Percentiles rank a stretch among this genome's conserved stretches.
Conservation (phyloP, 2,329 filamentous ascomycete genomes). For the Nemania sp. region DNA sequence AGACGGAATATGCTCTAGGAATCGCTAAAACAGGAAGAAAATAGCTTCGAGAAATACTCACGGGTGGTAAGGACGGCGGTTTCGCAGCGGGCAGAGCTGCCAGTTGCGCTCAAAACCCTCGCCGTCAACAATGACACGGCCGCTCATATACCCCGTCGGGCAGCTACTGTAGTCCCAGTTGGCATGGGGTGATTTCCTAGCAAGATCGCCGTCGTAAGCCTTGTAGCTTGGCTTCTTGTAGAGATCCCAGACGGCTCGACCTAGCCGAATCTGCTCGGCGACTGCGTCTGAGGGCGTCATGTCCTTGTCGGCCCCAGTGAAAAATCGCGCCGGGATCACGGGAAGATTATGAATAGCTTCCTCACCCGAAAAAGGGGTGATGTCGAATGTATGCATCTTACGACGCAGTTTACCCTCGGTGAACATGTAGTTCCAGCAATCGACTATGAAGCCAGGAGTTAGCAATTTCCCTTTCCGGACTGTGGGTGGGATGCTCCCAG, state of each 20-base stretch:
- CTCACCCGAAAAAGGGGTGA: constrained; percentile 58
- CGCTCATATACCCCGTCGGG: constrained; percentile 51
- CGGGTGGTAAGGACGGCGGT: constrained; percentile 21
- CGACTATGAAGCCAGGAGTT: constrained; percentile 44
- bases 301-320: constrained; percentile 53
- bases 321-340: constrained; percentile 59
- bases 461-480: not conserved
- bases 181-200: constrained; percentile 46
- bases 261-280: constrained; percentile 56
- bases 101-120: constrained; percentile 53
- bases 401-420: constrained; percentile 51
- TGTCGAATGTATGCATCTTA: constrained; percentile 53
- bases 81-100: not conserved
- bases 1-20: too few relatives aligned
- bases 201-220: constrained; percentile 59
- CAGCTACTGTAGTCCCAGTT: constrained; percentile 44
- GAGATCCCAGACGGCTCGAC: constrained; percentile 62
- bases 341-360: constrained; percentile 57
- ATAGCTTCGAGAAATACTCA: too few relatives aligned
- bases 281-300: constrained; percentile 49
- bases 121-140: constrained; percentile 59
- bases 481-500: not conserved
- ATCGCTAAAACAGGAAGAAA: too few relatives aligned
- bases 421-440: constrained; percentile 59
- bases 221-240: constrained; percentile 60